Evolutionary conservation across 83 land plant species (phyloP).

Genomic region (Picea mariana): DNA sequence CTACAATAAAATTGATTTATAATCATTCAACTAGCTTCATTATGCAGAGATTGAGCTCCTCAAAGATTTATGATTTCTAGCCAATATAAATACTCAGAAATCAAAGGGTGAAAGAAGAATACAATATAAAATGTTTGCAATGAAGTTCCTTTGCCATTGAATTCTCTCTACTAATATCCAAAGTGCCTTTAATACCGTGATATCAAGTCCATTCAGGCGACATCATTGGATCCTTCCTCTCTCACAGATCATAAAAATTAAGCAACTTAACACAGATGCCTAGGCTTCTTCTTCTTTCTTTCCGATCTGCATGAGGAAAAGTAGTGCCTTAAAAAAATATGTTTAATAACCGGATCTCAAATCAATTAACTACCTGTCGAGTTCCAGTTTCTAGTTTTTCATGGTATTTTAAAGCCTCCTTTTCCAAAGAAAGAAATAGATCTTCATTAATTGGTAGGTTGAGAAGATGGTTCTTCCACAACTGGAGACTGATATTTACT

Average conservation of each 20-base stretch:
- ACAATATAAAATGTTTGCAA: no score
- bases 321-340: conserved; percentile 87
- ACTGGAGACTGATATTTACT: conserved; percentile 54
- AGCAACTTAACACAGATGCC: conserved; percentile 91
- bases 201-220: conserved; percentile 79
- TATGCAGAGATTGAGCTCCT: no score
- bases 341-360: conserved; percentile 88
- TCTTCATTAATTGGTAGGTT: conserved; percentile 32
- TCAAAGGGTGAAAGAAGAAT: no score
- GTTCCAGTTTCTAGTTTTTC: conserved; percentile 32
- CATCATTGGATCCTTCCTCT: conserved; percentile 74
- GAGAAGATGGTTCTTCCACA: conserved; percentile 56
- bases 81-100: no score
- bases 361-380: conserved; percentile 65
- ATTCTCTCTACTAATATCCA: no score
- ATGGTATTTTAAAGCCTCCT: conserved; percentile 26
- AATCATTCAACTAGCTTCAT: no score
- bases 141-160: no score
- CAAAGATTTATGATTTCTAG: no score
- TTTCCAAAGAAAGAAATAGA: conserved; percentile 26
- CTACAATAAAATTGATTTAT: no score
- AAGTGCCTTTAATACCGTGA: conserved; percentile 52
- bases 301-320: conserved; percentile 67
- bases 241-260: conserved; percentile 87
- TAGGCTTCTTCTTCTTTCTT: conserved; percentile 91